Conservation (phyloP, 768 basidiomycete genomes). For the Pulveroboletus sp. region DNA sequence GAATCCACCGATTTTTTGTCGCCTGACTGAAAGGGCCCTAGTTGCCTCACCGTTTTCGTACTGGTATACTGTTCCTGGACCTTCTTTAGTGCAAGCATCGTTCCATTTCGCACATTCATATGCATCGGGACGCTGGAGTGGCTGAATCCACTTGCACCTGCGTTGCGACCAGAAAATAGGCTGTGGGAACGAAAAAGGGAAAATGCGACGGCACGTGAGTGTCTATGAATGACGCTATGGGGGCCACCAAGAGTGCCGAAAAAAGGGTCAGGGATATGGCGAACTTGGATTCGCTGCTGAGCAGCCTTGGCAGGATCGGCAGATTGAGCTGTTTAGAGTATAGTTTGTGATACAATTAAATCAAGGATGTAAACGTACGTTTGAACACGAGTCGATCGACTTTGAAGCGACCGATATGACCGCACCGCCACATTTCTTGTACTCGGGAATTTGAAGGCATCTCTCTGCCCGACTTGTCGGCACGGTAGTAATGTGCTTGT, state of each 20-base stretch:
- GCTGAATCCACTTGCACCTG: constrained; percentile 1
- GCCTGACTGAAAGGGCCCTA: constrained; percentile 8
- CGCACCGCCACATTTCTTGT: constrained; percentile 68
- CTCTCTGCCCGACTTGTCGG: constrained; percentile 18
- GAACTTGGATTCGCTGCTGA: constrained; percentile 67
- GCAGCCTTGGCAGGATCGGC: constrained; percentile 54
- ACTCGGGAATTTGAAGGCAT: constrained; percentile 21
- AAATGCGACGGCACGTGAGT: constrained; percentile 76
- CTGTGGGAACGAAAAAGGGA: constrained; percentile 69
- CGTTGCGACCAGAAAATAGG: constrained; percentile 18
- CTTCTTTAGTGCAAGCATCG: constrained; percentile 67
- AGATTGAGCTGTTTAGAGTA: constrained; percentile 29
- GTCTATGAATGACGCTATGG: constrained; percentile 71
- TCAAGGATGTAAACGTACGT: constrained; percentile 31
- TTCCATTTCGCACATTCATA: constrained; percentile 34
- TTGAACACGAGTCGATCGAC: constrained; percentile 46
- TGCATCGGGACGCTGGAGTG: constrained; percentile 17
- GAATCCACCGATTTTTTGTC: constrained; percentile 15
- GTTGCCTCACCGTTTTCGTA: constrained; percentile 66
- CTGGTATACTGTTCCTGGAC: constrained; percentile 81
- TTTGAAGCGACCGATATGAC: constrained; percentile 60
- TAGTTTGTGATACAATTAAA: no score
- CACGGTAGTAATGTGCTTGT: constrained; percentile 10
- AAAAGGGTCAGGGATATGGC: constrained; percentile 52
- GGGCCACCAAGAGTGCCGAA: constrained; percentile 50